Evolutionary conservation across 257 asterid genomes (phyloP).

Genomic region (Leonotis leonurus): DNA sequence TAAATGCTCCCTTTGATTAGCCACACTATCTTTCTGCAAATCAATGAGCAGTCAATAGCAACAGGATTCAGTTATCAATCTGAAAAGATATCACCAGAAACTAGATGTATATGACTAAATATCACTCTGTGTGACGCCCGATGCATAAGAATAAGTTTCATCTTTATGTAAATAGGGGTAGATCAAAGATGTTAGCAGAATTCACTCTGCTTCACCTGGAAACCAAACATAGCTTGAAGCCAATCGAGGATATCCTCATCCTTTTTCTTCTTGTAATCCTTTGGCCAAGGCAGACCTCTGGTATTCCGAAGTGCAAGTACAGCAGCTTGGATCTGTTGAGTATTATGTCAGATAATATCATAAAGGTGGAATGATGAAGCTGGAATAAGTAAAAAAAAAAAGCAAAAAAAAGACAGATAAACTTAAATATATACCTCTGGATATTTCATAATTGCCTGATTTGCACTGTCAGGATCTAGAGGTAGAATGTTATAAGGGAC

Average conservation of each 20-base stretch:
- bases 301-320: conserved; percentile 87
- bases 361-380: conserved; percentile 2
- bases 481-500: conserved; percentile 96
- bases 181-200: neutral
- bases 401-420: neutral
- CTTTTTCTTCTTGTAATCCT: conserved; percentile 93
- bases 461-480: conserved; percentile 96
- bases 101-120: neutral
- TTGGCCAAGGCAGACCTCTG: conserved; percentile 98
- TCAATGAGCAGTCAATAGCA: conserved; percentile 14
- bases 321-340: conserved; percentile 86
- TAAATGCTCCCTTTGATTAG: conserved; percentile 98
- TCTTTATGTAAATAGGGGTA: neutral
- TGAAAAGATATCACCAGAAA: neutral
- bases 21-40: conserved; percentile 88
- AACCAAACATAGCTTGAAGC: conserved; percentile 99
- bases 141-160: conserved; percentile 11
- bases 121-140: conserved; percentile 1
- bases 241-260: conserved; percentile 99
- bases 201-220: conserved; percentile 55
- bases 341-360: conserved; percentile 4
- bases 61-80: neutral
- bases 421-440: conserved; percentile 64
- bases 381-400: neutral
- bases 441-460: conserved; percentile 93